These are phyloP conservation scores for Schizochytrium sp. DNA, from an alignment of 108 stramenopile genomes.

Conservation along the genomic window DNA sequence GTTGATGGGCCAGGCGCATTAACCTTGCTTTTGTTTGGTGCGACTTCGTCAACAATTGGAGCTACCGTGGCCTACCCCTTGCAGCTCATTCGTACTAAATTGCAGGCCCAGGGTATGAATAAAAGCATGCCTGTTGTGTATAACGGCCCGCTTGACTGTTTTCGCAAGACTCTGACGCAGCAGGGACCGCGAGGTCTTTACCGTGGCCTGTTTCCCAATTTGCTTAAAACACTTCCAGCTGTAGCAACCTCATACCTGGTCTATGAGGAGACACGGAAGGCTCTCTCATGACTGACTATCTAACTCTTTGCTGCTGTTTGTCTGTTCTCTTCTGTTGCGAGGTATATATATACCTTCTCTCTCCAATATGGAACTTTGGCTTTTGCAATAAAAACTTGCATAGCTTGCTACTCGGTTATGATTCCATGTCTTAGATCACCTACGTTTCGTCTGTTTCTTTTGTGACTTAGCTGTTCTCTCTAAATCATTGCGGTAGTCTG, in stretches of 20 bases:
- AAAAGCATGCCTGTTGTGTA: constrained; percentile 63
- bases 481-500: too few relatives aligned
- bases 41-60: constrained; percentile 67
- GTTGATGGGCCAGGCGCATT: constrained; percentile 66
- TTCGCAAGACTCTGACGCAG: constrained; percentile 65
- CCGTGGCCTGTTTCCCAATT: constrained; percentile 71
- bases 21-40: constrained; percentile 69
- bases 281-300: neutral
- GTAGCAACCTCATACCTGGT: constrained; percentile 73
- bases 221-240: constrained; percentile 72
- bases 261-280: constrained; percentile 61
- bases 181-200: constrained; percentile 66
- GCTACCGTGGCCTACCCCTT: constrained; percentile 73
- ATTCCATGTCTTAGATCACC: too few relatives aligned
- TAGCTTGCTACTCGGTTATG: too few relatives aligned
- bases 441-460: too few relatives aligned
- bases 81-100: constrained; percentile 74
- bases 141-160: constrained; percentile 70
- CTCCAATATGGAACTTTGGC: too few relatives aligned
- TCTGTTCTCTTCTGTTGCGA: too few relatives aligned
- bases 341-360: too few relatives aligned
- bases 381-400: too few relatives aligned
- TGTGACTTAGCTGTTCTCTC: too few relatives aligned
- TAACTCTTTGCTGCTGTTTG: too few relatives aligned
- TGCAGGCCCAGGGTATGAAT: constrained; percentile 76